Base-by-base conservation (phyloP, 176 grass and related monocot species). In the Cocos nucifera region DNA sequence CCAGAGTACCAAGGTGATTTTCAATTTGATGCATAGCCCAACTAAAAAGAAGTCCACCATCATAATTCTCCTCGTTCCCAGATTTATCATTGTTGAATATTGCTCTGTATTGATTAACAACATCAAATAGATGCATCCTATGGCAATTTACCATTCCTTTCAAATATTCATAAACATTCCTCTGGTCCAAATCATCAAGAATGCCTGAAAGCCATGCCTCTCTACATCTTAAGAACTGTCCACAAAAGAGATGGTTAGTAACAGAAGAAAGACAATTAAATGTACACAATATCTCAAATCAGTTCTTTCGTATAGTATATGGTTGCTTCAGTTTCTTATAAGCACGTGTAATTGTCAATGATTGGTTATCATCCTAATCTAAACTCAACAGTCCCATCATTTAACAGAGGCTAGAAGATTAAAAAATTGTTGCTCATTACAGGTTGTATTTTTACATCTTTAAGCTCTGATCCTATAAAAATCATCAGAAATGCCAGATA, bases 31-130 rank as follows among this genome's bases (percentile, higher is more conserved):
- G 87, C 81, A 89, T 92, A 55, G 88, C 88, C 94, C 88, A 98
- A 54, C 88, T 92, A 76, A 89, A 98, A 73, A 93, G 87, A 67
- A 93, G 72, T 52, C 94, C 94, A 58, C 94, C 77, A 61, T 98
- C 94, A 30, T 79, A 89, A 63, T 79, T 92, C 64, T 93, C 94
- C 19, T 98, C 88, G 59, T 65, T 93, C 58, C 88, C 85, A 9
- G 94, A 98, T 77, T 89, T 93, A 77, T 92, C 88, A 78, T 98
- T 98, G 77, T 80, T 98, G 76, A 98, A 98, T 73, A 98, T 98
- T 4, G 94, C 87, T 25, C 94, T 75, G 57, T 98, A 93, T 72
- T 98, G 94, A 69, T 90, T 98, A 65, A 98, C 94, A 73, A 98
- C 74, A 86, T 98, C 94, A 74, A 98, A 98, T 58, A 98, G 74